A percentile compares a stretch with the other conserved stretches of the same genome.
phyloP scores from a whole-genome alignment of 2,329 filamentous ascomycete species.

The Pestalotiopsis sp. region DNA sequence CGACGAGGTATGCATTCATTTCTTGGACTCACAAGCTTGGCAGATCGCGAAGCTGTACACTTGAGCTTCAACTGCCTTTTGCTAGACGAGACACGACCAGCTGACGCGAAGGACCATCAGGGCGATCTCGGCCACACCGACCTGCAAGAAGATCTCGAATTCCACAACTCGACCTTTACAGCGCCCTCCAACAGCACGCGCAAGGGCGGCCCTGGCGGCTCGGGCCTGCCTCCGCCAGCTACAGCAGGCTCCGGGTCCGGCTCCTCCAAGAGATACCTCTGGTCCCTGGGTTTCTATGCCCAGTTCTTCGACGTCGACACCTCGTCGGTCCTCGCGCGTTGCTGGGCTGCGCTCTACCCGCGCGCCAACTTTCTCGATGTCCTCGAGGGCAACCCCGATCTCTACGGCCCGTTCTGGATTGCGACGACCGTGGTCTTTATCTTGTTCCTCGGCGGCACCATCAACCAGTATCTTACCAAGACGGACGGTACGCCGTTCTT shows the following conservation, averaged over 20 bases:
- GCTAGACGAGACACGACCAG: background rate
- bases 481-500: constrained; percentile 74
- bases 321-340: constrained; percentile 82
- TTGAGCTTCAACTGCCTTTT: constrained; percentile 9
- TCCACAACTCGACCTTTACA: constrained; percentile 89
- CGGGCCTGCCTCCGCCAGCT: constrained; percentile 58
- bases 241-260: constrained; percentile 49
- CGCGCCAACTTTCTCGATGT: constrained; percentile 96
- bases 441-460: constrained; percentile 91
- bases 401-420: constrained; percentile 99
- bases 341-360: constrained; percentile 86
- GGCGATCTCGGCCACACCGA: constrained; percentile 98
- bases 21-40: background rate
- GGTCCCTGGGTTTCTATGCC: constrained; percentile 90
- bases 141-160: constrained; percentile 98
- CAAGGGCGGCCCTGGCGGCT: constrained; percentile 48
- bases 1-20: constrained; percentile 70
- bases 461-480: constrained; percentile 83
- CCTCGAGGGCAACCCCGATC: constrained; percentile 91
- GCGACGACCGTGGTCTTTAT: constrained; percentile 97
- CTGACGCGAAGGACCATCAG: constrained; percentile 33
- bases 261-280: constrained; percentile 81
- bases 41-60: constrained; percentile 13
- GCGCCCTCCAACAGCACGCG: constrained; percentile 50
- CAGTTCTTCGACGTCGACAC: constrained; percentile 99